A percentile compares a stretch with the other conserved stretches of the same genome.
Evolutionary conservation across 805 yeast species (phyloP).

Genomic region (Teunomyces stri): DNA sequence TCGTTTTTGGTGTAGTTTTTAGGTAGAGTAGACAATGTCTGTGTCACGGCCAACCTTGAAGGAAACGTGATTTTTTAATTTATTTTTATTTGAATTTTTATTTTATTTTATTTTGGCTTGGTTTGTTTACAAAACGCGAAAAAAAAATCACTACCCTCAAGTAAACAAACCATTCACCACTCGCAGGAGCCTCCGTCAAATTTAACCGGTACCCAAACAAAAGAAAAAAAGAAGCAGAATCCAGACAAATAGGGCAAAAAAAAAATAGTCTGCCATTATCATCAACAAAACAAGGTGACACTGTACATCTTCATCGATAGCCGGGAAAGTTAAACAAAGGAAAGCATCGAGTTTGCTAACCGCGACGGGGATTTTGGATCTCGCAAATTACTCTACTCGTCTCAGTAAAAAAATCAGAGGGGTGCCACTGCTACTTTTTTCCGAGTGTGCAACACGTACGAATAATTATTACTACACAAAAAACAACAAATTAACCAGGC

Average conservation of each 20-base stretch:
- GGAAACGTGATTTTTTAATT: neutral
- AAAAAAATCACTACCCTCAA: neutral
- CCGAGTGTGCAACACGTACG: neutral
- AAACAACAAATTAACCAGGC: neutral
- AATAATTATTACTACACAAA: neutral
- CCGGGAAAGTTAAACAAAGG: neutral
- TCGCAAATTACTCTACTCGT: neutral
- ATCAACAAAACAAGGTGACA: neutral
- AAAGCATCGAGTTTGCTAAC: neutral
- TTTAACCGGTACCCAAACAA: neutral
- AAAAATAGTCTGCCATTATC: neutral
- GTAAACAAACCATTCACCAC: neutral
- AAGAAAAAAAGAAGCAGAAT: neutral
- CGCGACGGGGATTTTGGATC: neutral
- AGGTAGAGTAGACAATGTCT: conserved; percentile 1
- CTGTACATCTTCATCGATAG: neutral
- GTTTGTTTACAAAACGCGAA: conserved; percentile 3
- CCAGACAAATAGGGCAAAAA: neutral
- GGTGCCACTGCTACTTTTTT: neutral
- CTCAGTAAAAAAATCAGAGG: neutral
- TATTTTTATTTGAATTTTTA: neutral
- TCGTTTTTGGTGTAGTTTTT: too few species aligned
- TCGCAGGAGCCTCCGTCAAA: neutral
- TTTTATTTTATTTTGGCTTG: neutral
- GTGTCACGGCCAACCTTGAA: conserved; percentile 1